Percentiles rank a stretch among this genome's conserved stretches.
Evolutionary conservation across 164 flowering plant species (phyloP).

Genomic region (Sextonia rubra): DNA sequence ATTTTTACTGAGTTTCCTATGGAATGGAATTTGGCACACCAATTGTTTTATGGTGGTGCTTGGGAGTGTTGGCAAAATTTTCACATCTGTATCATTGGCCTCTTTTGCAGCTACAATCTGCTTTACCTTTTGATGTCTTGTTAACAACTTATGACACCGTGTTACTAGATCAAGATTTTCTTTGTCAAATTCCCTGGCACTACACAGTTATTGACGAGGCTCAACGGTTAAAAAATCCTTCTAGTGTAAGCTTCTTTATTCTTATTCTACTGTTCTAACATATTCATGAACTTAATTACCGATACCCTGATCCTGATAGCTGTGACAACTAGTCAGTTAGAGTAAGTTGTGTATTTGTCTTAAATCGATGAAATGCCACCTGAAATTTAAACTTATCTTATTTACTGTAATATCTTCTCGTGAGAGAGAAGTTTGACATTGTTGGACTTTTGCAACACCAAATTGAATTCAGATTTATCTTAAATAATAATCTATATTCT

Average conservation of each 20-base stretch:
- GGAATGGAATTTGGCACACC: not conserved
- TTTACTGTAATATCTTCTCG: not conserved
- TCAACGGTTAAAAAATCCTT: slow-evolving; percentile 90
- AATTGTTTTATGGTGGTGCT: no score
- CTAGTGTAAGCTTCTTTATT: slow-evolving; percentile 55
- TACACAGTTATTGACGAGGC: slow-evolving; percentile 92
- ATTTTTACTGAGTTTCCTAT: not conserved
- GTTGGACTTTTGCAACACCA: not conserved
- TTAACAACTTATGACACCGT: slow-evolving; percentile 89
- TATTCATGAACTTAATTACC: not conserved
- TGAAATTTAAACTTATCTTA: no score
- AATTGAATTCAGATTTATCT: not conserved
- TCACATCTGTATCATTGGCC: no score
- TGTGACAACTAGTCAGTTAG: not conserved
- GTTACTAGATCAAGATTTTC: slow-evolving; percentile 86
- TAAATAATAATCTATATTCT: no score
- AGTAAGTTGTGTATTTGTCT: not conserved
- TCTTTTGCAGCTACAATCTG: slow-evolving; percentile 32
- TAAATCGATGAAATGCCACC: not conserved
- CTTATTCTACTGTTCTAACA: not conserved
- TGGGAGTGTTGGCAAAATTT: no score
- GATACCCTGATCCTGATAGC: not conserved
- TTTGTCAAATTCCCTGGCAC: slow-evolving; percentile 83
- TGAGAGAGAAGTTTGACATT: not conserved
- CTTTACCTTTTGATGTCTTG: slow-evolving; percentile 73